These are phyloP conservation scores for Phialemoniopsis sp. DNA, from an alignment of 2,329 filamentous ascomycete genomes.

Conservation along the genomic window DNA sequence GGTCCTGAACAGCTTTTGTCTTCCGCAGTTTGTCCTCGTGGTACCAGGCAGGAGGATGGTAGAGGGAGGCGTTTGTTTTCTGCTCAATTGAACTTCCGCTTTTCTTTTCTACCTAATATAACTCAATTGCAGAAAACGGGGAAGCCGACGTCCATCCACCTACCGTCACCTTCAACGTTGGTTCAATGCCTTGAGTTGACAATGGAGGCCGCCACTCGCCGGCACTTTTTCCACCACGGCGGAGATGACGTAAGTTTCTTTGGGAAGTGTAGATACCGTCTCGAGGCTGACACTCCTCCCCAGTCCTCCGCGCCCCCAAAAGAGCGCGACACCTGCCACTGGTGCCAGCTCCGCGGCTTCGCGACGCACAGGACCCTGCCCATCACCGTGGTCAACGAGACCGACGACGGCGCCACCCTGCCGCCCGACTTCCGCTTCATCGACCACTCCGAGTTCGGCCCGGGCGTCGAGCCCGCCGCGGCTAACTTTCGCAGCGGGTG, in stretches of 20 bases:
- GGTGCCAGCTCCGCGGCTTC: conserved; percentile 57
- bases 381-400: conserved; percentile 61
- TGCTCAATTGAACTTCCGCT: too few species aligned
- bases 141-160: too few species aligned
- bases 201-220: conserved; percentile 41
- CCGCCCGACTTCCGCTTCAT: conserved; percentile 68
- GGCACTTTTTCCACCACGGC: conserved; percentile 48
- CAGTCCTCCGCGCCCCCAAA: conserved; percentile 11
- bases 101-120: too few species aligned
- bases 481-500: conserved; percentile 67
- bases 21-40: too few species aligned
- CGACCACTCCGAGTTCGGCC: conserved; percentile 51
- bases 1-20: too few species aligned
- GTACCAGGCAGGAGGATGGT: too few species aligned
- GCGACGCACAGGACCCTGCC: conserved; percentile 41
- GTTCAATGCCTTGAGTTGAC: too few species aligned
- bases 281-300: neutral
- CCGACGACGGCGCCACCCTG: conserved; percentile 46
- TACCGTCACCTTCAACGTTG: too few species aligned
- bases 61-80: too few species aligned
- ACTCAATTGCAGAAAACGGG: too few species aligned
- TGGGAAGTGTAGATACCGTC: neutral
- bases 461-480: conserved; percentile 56
- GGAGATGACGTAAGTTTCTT: conserved; percentile 13
- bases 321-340: conserved; percentile 46